A percentile compares a stretch with the other conserved stretches of the same genome.
phyloP scores from a whole-genome alignment of 2,329 filamentous ascomycete species.

The Trichophyton verrucosum region DNA sequence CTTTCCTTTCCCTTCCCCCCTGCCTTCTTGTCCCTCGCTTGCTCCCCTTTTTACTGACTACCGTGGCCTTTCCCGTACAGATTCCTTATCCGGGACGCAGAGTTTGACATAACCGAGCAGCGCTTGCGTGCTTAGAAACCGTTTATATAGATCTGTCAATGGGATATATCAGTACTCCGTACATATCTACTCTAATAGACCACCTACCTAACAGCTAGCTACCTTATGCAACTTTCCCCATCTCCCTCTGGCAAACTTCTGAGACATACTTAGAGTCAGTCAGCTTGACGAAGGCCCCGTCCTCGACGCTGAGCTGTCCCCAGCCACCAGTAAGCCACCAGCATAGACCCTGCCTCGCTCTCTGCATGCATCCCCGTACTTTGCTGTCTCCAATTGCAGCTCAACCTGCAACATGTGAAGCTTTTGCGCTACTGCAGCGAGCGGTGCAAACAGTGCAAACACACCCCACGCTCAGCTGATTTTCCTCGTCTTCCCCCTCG shows the following conservation, averaged over 20 bases:
- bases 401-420: conserved; percentile 1
- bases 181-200: background rate
- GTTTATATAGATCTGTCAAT: background rate
- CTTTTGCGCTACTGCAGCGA: background rate
- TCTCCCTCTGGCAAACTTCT: background rate
- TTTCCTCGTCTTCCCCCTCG: background rate
- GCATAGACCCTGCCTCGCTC: background rate
- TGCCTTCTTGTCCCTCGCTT: no score
- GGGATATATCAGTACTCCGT: background rate
- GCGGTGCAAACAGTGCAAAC: background rate
- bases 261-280: no score
- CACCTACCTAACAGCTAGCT: background rate
- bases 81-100: conserved; percentile 74
- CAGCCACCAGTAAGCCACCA: background rate
- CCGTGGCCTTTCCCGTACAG: conserved; percentile 35
- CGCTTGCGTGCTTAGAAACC: conserved; percentile 55
- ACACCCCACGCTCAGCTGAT: conserved; percentile 3
- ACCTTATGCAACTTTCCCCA: background rate
- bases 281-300: no score
- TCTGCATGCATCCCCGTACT: background rate
- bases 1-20: conserved; percentile 1
- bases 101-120: conserved; percentile 63
- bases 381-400: background rate
- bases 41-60: background rate
- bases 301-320: no score